Conservation (phyloP, 31 red algal genomes). For the Bonnemaisonia californica region DNA sequence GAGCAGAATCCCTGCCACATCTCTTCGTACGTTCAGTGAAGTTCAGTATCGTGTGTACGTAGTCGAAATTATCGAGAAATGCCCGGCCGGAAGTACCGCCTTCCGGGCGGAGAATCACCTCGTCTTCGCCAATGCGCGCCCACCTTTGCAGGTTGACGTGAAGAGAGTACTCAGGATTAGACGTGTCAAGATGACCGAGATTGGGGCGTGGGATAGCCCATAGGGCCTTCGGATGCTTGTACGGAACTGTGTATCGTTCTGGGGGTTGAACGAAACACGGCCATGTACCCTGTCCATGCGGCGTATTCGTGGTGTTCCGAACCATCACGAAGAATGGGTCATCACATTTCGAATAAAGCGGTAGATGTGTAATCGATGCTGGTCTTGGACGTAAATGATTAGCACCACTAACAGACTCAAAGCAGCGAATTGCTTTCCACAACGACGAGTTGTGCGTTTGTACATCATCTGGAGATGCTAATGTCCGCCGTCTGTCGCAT, state of each 20-base stretch:
- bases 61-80: constrained; percentile 44
- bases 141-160: constrained; percentile 39
- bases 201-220: constrained; percentile 35
- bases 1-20: constrained; percentile 8
- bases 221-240: constrained; percentile 14
- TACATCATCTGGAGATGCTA: too few species aligned
- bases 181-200: constrained; percentile 36
- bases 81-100: constrained; percentile 47
- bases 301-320: constrained; percentile 20
- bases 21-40: constrained; percentile 3
- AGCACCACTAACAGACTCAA: too few species aligned
- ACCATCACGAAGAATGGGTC: constrained; percentile 38
- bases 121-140: constrained; percentile 17
- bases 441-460: too few species aligned
- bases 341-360: too few species aligned
- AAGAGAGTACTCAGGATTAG: constrained; percentile 23
- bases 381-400: too few species aligned
- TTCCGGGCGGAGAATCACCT: constrained; percentile 30
- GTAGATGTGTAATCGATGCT: too few species aligned
- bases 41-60: constrained; percentile 14
- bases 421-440: too few species aligned
- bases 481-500: too few species aligned
- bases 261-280: constrained; percentile 34
- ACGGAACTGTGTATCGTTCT: constrained; percentile 18
- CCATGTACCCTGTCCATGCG: neutral